Conservation (phyloP, 305 asterid species). For the Rubia balearica region DNA sequence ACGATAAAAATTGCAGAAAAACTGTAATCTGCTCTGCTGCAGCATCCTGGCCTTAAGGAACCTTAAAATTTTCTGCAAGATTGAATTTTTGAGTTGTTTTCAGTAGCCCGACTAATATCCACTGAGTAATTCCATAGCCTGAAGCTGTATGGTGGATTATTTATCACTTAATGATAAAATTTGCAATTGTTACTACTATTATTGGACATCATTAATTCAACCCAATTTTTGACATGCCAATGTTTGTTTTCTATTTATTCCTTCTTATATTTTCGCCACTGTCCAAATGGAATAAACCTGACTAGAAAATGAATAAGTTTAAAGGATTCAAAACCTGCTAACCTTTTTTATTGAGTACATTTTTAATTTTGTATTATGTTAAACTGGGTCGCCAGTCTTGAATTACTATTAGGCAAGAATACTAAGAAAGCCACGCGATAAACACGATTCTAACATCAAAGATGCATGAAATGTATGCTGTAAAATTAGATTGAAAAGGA, state of each 20-base stretch:
- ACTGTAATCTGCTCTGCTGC: background rate
- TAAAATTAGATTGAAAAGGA: background rate
- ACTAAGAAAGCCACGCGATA: background rate
- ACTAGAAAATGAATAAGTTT: background rate
- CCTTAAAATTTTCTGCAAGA: background rate
- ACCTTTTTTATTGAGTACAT: background rate
- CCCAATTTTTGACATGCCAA: background rate
- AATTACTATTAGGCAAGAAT: background rate
- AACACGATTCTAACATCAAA: background rate
- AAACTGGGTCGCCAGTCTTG: background rate
- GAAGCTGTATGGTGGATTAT: background rate
- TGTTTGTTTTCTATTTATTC: background rate
- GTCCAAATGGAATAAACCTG: too few relatives aligned
- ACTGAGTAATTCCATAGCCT: background rate
- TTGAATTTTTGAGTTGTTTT: background rate
- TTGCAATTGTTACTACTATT: background rate
- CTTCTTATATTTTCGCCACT: too few relatives aligned
- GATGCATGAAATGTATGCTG: background rate
- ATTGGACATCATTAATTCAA: background rate
- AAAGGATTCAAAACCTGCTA: background rate
- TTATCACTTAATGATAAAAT: background rate
- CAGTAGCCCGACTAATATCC: background rate
- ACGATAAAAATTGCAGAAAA: background rate
- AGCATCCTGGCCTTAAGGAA: background rate
- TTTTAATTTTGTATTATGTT: background rate